These are phyloP conservation scores for Umbilicus rupestris DNA, from an alignment of 164 flowering plant species.

Conservation along the genomic window DNA sequence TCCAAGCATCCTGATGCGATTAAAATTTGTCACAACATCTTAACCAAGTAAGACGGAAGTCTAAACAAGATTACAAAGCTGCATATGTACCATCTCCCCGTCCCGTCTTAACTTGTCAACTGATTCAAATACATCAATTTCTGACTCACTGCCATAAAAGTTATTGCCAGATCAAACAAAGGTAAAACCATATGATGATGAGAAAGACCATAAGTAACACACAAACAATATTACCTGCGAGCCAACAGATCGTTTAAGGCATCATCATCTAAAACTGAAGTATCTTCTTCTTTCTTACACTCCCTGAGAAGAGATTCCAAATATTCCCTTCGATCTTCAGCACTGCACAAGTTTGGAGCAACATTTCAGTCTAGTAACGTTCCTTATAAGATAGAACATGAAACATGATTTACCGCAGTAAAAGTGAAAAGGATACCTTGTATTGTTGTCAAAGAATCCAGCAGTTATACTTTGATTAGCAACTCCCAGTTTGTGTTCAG, in stretches of 20 bases:
- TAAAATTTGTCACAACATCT: background rate
- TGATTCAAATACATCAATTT: conserved; percentile 87
- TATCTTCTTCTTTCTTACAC: conserved; percentile 92
- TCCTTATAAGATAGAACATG: background rate
- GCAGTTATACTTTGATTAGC: conserved; percentile 99
- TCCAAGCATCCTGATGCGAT: conserved; percentile 57
- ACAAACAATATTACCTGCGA: conserved; percentile 46
- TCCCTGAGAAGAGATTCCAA: conserved; percentile 90
- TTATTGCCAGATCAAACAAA: background rate
- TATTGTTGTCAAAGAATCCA: conserved; percentile 96
- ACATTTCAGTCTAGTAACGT: background rate
- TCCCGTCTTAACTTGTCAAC: conserved; percentile 75
- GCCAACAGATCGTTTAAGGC: conserved; percentile 80
- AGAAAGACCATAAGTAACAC: background rate
- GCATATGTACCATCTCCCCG: conserved; percentile 52
- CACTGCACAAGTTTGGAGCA: conserved; percentile 39
- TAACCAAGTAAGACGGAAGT: background rate
- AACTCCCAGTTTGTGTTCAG: conserved; percentile 98
- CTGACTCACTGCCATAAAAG: conserved; percentile 62
- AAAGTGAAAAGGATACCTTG: conserved; percentile 47
- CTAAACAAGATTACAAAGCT: conserved; percentile 4
- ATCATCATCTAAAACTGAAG: conserved; percentile 89
- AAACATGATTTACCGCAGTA: background rate
- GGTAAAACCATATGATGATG: background rate
- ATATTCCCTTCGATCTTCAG: conserved; percentile 96